phyloP scores from a whole-genome alignment of 257 asterid genomes.

The Fraxinus quadrangulata region DNA sequence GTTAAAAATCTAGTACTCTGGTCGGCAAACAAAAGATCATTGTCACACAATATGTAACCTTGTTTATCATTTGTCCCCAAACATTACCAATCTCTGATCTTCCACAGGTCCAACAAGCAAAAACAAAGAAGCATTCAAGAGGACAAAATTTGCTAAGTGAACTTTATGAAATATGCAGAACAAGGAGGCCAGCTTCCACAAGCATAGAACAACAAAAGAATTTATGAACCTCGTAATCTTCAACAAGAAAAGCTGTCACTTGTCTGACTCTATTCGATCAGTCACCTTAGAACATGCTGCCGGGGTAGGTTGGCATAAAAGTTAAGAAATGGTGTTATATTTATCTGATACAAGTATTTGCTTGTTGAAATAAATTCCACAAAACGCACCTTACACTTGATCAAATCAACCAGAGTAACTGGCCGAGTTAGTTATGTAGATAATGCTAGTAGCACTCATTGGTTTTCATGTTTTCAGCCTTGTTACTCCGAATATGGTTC shows the following conservation, averaged over 20 bases:
- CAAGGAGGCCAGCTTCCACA: slow-evolving; percentile 13
- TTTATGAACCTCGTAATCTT: slow-evolving; percentile 1
- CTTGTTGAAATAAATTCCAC: slow-evolving; percentile 4
- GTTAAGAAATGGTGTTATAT: neutral
- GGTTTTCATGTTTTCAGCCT: slow-evolving; percentile 34
- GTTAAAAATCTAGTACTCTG: neutral
- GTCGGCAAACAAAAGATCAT: neutral
- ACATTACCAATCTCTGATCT: too few relatives aligned
- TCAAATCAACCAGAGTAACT: neutral
- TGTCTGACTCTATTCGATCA: neutral
- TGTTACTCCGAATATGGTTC: slow-evolving; percentile 42
- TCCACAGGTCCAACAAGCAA: too few relatives aligned
- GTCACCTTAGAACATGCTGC: too few relatives aligned
- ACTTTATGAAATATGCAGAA: too few relatives aligned
- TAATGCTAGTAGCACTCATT: slow-evolving; percentile 31
- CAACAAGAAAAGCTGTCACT: slow-evolving; percentile 11
- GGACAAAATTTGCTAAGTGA: too few relatives aligned
- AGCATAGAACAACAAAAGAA: slow-evolving; percentile 3
- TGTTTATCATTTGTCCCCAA: too few relatives aligned
- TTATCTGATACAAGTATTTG: neutral
- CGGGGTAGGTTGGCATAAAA: too few relatives aligned
- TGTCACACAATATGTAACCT: neutral
- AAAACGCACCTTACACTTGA: neutral
- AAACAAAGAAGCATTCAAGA: too few relatives aligned
- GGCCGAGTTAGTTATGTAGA: slow-evolving; percentile 26